Conservation (phyloP, 768 basidiomycete species). For the Suillus luteus region DNA sequence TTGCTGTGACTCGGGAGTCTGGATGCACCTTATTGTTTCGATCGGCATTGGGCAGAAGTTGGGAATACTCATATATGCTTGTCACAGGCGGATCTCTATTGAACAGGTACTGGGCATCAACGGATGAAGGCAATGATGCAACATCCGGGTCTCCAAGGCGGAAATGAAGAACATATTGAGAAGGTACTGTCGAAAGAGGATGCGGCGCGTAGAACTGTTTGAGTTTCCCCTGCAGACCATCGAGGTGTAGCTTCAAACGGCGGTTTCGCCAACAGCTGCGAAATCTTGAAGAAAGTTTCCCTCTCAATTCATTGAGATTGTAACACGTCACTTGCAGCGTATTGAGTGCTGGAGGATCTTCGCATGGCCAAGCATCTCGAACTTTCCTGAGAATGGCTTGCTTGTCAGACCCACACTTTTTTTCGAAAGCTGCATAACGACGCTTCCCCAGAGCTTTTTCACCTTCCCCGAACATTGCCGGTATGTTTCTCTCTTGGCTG, state of each 20-base stretch:
- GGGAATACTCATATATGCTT: not conserved
- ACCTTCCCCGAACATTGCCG: not conserved
- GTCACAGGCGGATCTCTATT: slow-evolving; percentile 13
- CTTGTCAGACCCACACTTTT: not conserved
- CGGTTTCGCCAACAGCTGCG: not conserved
- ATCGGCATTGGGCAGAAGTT: not conserved
- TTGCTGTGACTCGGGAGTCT: not conserved
- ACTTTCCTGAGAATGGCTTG: not conserved
- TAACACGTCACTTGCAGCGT: not conserved
- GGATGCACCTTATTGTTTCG: not conserved
- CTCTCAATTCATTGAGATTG: not conserved
- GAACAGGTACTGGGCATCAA: slow-evolving; percentile 7
- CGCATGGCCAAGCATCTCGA: not conserved
- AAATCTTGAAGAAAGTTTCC: not conserved
- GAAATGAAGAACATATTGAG: not conserved
- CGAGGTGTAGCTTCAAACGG: not conserved
- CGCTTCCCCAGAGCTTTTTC: not conserved
- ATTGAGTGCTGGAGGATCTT: not conserved
- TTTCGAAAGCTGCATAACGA: not conserved
- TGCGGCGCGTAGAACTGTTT: not conserved
- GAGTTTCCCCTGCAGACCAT: not conserved
- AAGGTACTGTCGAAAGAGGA: not conserved
- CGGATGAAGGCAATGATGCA: not conserved
- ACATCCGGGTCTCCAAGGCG: not conserved
- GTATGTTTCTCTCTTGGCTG: not conserved